These are phyloP conservation scores for Hypoxylon trugodes DNA, from an alignment of 495 filamentous ascomycete species.

Conservation along the genomic window DNA sequence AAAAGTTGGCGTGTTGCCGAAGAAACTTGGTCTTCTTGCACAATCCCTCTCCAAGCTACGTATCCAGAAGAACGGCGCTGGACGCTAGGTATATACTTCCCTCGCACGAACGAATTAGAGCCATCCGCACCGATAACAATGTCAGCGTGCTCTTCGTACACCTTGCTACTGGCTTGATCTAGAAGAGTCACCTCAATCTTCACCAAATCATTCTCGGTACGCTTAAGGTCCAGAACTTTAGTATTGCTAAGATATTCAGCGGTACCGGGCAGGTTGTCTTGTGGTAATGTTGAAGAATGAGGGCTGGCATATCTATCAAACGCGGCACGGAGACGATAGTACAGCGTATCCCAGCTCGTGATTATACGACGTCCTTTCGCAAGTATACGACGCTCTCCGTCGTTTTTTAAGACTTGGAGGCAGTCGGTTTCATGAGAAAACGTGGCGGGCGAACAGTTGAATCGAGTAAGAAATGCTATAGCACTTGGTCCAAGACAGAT, in stretches of 20 bases:
- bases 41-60: constrained; percentile 55
- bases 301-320: constrained; percentile 37
- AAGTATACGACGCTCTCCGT: constrained; percentile 2
- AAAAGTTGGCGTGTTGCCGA: constrained; percentile 38
- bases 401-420: not conserved
- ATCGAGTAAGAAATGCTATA: constrained; percentile 22
- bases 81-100: constrained; percentile 15
- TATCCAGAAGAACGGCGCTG: constrained; percentile 56
- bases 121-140: constrained; percentile 42
- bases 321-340: constrained; percentile 38
- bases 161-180: not conserved
- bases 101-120: constrained; percentile 30
- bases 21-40: constrained; percentile 47
- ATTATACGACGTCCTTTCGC: constrained; percentile 7
- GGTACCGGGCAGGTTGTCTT: not conserved
- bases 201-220: not conserved
- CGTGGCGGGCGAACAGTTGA: too few species aligned
- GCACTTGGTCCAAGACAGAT: constrained; percentile 29
- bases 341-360: constrained; percentile 43
- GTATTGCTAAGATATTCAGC: not conserved
- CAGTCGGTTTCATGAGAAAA: too few species aligned
- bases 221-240: constrained; percentile 1
- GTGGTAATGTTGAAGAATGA: constrained; percentile 21
- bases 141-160: constrained; percentile 17
- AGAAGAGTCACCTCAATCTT: not conserved